Base-by-base conservation (phyloP, 352 stramenopile species). In the Bremia lactucae region DNA sequence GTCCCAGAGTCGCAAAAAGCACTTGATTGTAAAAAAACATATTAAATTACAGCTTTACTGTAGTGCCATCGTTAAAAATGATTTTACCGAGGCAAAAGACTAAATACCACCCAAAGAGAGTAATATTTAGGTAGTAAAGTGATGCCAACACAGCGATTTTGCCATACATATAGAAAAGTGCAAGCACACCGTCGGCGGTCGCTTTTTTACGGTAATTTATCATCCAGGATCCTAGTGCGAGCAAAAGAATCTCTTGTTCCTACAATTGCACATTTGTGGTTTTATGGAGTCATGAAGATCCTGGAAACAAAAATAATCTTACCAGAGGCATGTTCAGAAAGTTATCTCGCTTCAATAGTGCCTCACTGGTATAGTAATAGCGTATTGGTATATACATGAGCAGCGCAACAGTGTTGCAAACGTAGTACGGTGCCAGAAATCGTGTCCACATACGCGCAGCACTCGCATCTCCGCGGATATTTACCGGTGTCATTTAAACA, bases 161-260 rank as follows among this genome's bases (percentile, higher is more conserved):
- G 56, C 57, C 59, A 48, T 85, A 84, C 48, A 81, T 55, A 50
- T 84, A 82, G 39, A 83, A 62, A 40, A 81, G 62, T n/a, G 72
- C 50, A 25, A 86, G 35, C 42, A 79, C 60, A 19, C 70, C 75
- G 20, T 88, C 75, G 10, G 60, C 42, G 22, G 75, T 86, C 37
- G 75, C 66, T 46, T 83, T 81, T 60, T 86, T 88, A 49, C 72
- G 75, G 51, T 80, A 84, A 54, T 86, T 88, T 14, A 88, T 51
- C 28, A 69, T 36, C 42, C 68, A 76, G 18, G 72, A 71, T 6
- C 58, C 66, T 19, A 62, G 16, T 15, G 74, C 64, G n/a, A 88
- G 41, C 46, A 83, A 18, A 9, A 83, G 65, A 45, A 88, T 78
- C 42, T 88, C 72, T 29, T 84, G 62, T 36, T 88, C 75, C 68